These are phyloP conservation scores for Eimeria sp. DNA, from an alignment of 169 alveolate genomes.

Conservation along the genomic window DNA sequence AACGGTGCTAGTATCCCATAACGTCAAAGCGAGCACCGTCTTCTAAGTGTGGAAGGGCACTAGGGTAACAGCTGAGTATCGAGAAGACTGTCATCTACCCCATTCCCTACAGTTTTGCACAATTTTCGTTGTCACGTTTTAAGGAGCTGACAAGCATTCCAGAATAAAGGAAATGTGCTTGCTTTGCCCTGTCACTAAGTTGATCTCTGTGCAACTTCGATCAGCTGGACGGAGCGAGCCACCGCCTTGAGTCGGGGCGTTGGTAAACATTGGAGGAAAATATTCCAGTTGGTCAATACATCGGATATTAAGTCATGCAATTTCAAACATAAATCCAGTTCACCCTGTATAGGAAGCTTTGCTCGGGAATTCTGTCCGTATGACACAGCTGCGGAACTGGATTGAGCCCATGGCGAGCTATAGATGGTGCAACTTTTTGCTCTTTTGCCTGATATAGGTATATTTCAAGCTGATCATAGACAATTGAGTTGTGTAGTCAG, in stretches of 20 bases:
- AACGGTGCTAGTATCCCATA: background rate
- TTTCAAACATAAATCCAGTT: background rate
- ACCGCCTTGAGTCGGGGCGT: background rate
- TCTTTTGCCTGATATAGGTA: background rate
- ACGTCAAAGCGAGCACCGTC: background rate
- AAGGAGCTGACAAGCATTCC: background rate
- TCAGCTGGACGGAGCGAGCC: slow-evolving; percentile 34
- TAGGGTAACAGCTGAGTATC: background rate
- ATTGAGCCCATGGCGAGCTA: slow-evolving; percentile 24
- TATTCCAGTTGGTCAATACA: background rate
- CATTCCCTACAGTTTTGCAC: background rate
- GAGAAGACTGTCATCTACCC: background rate
- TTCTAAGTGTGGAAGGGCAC: background rate
- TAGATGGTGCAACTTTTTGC: background rate
- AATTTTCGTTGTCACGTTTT: background rate
- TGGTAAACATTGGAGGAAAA: background rate
- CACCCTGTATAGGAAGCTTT: background rate
- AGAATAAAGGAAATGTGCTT: background rate
- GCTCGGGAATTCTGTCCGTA: background rate
- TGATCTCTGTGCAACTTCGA: background rate
- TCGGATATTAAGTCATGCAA: background rate
- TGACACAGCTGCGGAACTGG: background rate
- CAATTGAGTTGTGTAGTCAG: background rate
- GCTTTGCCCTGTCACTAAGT: background rate
- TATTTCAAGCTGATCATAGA: background rate